Base-by-base conservation (phyloP, 441 rosid genomes). In the Raphanus hybrid region DNA sequence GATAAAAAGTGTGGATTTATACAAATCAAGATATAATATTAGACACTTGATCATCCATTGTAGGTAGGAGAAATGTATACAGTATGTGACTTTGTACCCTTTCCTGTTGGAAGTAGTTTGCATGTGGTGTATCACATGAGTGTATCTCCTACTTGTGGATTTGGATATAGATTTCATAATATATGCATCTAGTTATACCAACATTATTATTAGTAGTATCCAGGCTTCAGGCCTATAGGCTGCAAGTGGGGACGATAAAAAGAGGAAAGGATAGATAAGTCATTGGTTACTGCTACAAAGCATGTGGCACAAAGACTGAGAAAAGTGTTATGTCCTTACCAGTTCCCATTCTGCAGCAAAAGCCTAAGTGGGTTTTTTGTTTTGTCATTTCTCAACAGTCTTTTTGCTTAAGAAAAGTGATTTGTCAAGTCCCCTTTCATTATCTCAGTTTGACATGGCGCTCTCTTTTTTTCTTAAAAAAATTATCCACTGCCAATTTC, bases 281-380 rank as follows among this genome's bases (percentile, higher is more conserved):
- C 81, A 50, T 72, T 67, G 59, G 57, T 1, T 73, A 73, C 77
- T 78, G 81, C 10, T 37, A 73, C 77, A 54, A 61, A 78, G 59
- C 81, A 78, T 78, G 81, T 78, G 81, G 64, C 81, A 73, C 14
- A 39, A 71, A 77, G 71, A n/a, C 72, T 77, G 80, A 55, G 66
- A 27, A 39, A 70, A 77, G 76, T 60, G 68, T 67, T 55, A 15
- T 50, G 73, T 78, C 73, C 76, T 66, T 71, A 77, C 73, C 73
- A 59, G 81, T 78, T 78, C 81, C 81, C 81, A 78, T 78, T 78
- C 77, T 78, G 58, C 77, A 59, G 73, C 69, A 67, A 59, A 45
- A 66, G 77, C 48, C 64, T 78, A 35, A 35, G 67, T 71, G 70
- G 70, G 37, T 67, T 61, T 27, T 64, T 27, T 11, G 73, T 72